Percentiles rank a stretch among this genome's conserved stretches.
phyloP scores from a whole-genome alignment of 2,329 filamentous ascomycete species.

The Ascomycota sp. region DNA sequence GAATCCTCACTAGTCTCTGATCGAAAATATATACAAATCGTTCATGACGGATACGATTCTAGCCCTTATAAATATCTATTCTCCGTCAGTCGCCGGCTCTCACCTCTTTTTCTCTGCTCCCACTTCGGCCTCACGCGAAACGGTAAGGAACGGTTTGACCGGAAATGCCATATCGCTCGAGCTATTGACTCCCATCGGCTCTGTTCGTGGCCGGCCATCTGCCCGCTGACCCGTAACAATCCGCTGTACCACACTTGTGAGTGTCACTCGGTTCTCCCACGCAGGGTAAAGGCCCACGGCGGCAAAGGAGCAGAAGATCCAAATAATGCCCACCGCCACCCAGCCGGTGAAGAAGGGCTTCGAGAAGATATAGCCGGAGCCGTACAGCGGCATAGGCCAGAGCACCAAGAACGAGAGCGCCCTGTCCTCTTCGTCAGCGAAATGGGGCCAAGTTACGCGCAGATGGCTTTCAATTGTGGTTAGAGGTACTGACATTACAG shows the following conservation, averaged over 20 bases:
- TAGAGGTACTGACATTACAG: slow-evolving; percentile 10
- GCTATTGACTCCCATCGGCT: too few relatives aligned
- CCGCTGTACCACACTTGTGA: slow-evolving; percentile 5
- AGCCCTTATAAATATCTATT: background rate
- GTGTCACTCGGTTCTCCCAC: slow-evolving; percentile 53
- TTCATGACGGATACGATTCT: too few relatives aligned
- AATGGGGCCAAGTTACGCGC: background rate
- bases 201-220: too few relatives aligned
- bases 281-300: slow-evolving; percentile 67
- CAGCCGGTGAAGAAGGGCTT: slow-evolving; percentile 51
- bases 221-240: slow-evolving; percentile 4
- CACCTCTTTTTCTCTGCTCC: background rate
- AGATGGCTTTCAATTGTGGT: too few relatives aligned
- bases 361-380: slow-evolving; percentile 45
- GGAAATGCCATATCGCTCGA: too few relatives aligned
- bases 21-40: too few relatives aligned
- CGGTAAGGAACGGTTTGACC: too few relatives aligned
- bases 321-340: slow-evolving; percentile 50
- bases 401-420: slow-evolving; percentile 56
- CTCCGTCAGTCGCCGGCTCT: background rate
- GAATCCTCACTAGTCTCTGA: too few relatives aligned
- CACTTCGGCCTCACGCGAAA: too few relatives aligned
- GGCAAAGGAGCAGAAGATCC: slow-evolving; percentile 49
- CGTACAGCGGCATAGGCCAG: slow-evolving; percentile 90
- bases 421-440: slow-evolving; percentile 5